These are phyloP conservation scores for Termitomyces sp. DNA, from an alignment of 768 basidiomycete genomes.

Conservation along the genomic window DNA sequence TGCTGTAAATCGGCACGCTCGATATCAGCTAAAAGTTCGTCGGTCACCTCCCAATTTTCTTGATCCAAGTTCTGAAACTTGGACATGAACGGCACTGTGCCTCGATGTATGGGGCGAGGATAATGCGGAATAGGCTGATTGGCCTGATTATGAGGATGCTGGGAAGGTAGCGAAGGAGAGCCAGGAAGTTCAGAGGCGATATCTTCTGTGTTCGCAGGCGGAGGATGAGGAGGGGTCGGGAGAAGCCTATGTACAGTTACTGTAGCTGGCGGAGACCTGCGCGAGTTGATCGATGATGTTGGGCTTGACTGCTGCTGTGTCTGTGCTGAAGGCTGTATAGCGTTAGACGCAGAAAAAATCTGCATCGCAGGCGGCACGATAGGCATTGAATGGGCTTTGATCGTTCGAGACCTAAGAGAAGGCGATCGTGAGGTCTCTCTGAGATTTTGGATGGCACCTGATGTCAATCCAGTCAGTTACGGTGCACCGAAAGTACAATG, in stretches of 20 bases:
- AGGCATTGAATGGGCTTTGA: slow-evolving; percentile 59
- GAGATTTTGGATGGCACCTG: slow-evolving; percentile 36
- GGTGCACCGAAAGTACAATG: background rate
- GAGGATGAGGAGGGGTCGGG: slow-evolving; percentile 41
- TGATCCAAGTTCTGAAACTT: slow-evolving; percentile 46
- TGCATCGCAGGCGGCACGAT: slow-evolving; percentile 53
- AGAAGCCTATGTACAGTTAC: slow-evolving; percentile 27
- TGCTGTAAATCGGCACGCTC: slow-evolving; percentile 67
- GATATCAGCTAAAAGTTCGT: slow-evolving; percentile 65
- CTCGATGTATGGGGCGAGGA: slow-evolving; percentile 60
- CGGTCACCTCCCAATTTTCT: slow-evolving; percentile 62
- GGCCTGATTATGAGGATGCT: slow-evolving; percentile 22
- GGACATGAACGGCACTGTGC: slow-evolving; percentile 46
- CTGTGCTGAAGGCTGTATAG: slow-evolving; percentile 34
- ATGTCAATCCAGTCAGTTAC: slow-evolving; percentile 21
- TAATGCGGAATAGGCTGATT: slow-evolving; percentile 41
- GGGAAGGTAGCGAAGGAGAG: slow-evolving; percentile 26
- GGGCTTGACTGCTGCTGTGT: slow-evolving; percentile 41
- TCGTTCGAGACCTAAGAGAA: slow-evolving; percentile 43
- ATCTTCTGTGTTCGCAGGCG: slow-evolving; percentile 22
- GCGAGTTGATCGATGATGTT: slow-evolving; percentile 32
- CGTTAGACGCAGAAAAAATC: slow-evolving; percentile 35
- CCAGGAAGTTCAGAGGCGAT: slow-evolving; percentile 24
- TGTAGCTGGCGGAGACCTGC: slow-evolving; percentile 33
- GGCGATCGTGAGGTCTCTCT: slow-evolving; percentile 48